phyloP scores from a whole-genome alignment of 495 filamentous ascomycete species.

The Letharia lupina region DNA sequence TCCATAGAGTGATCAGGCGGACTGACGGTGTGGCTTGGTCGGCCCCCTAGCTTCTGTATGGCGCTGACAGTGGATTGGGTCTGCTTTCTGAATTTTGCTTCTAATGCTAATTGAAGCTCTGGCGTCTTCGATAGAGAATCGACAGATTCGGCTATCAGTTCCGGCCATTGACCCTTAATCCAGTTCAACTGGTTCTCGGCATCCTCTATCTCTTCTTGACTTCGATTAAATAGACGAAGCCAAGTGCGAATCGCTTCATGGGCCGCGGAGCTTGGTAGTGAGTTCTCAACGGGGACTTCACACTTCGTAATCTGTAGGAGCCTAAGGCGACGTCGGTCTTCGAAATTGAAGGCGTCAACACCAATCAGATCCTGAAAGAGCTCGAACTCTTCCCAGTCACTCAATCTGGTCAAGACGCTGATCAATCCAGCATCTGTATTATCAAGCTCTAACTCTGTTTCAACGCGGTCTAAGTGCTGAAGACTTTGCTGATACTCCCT shows the following conservation, averaged over 20 bases:
- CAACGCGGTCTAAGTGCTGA: not conserved
- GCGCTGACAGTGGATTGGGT: not conserved
- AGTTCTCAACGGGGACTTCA: not conserved
- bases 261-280: not conserved
- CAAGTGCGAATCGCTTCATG: not conserved
- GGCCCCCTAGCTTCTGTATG: not conserved
- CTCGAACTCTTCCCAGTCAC: not conserved
- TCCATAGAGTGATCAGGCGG: not conserved
- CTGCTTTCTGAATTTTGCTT: not conserved
- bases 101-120: not conserved
- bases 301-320: not conserved
- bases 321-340: not conserved
- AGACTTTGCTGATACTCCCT: not conserved
- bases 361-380: not conserved
- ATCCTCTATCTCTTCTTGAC: not conserved
- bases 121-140: not conserved
- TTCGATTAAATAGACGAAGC: not conserved
- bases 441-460: not conserved
- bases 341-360: not conserved
- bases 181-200: not conserved
- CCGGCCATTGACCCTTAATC: not conserved
- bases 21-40: not conserved
- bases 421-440: not conserved
- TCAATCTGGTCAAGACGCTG: not conserved
- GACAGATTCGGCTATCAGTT: not conserved